Evolutionary conservation across 306 rosid species (phyloP).

Genomic region (Acacia crassicarpa): DNA sequence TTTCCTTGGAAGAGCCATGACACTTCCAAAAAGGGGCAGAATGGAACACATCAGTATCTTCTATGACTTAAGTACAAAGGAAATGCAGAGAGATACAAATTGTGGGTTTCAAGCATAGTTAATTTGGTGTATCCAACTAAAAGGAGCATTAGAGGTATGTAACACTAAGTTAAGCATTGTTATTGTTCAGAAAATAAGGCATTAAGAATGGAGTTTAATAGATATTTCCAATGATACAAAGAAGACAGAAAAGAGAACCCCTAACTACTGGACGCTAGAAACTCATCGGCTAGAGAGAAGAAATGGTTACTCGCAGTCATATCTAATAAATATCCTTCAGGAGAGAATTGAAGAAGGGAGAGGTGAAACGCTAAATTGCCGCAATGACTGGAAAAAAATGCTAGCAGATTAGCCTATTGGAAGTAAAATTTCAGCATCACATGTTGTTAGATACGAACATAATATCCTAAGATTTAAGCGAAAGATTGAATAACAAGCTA

Average conservation of each 20-base stretch:
- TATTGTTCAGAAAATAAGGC: not conserved
- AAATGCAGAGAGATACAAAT: constrained; percentile 2
- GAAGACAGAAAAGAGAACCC: not conserved
- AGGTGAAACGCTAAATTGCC: not conserved
- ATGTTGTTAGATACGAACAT: not conserved
- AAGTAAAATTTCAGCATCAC: not conserved
- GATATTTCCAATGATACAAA: not conserved
- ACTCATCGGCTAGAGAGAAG: not conserved
- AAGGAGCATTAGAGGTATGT: not conserved
- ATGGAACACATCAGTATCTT: not conserved
- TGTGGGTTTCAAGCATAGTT: not conserved
- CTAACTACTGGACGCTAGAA: not conserved
- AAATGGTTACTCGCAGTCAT: not conserved
- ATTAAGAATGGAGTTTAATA: not conserved
- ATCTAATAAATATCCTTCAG: not conserved
- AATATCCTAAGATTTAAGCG: not conserved
- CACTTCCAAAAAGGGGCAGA: not conserved
- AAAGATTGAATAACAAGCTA: not conserved
- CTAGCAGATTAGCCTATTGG: not conserved
- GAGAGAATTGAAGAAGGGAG: not conserved
- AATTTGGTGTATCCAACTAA: not conserved
- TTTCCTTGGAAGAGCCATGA: not conserved
- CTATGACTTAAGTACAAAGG: not conserved
- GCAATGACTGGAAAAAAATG: too few species aligned
- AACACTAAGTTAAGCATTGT: not conserved